Percentiles rank a stretch among this genome's conserved stretches.
These are phyloP conservation scores for Cicer chorassanicum DNA, from an alignment of 306 rosid genomes.

Conservation along the genomic window DNA sequence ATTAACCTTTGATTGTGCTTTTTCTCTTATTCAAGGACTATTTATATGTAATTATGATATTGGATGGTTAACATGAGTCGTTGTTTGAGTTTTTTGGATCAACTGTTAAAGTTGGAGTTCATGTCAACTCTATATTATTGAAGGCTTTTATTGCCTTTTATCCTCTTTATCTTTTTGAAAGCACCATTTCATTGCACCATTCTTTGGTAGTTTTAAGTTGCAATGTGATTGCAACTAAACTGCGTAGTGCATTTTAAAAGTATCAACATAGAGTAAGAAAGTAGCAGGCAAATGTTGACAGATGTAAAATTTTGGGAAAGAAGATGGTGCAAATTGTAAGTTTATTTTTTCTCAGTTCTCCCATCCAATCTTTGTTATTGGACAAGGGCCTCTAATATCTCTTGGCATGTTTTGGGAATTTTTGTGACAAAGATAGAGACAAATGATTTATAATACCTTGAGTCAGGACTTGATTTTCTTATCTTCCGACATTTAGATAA, in stretches of 20 bases:
- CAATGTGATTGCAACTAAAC: neutral
- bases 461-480: neutral
- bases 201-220: neutral
- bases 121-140: neutral
- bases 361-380: neutral
- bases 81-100: conserved; percentile 1
- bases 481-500: neutral
- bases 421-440: conserved; percentile 1
- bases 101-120: conserved; percentile 2
- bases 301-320: too few species aligned
- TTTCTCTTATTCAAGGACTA: conserved; percentile 20
- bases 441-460: conserved; percentile 7
- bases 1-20: neutral
- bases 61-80: neutral
- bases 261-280: neutral
- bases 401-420: neutral
- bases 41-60: neutral
- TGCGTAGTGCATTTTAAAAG: neutral
- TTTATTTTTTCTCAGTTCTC: neutral
- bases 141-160: neutral
- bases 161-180: neutral
- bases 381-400: neutral
- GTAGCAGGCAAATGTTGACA: too few species aligned
- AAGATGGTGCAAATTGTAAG: neutral
- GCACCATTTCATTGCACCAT: conserved; percentile 1